phyloP scores from a whole-genome alignment of 768 basidiomycete genomes.

The Scleroderma citrinum region DNA sequence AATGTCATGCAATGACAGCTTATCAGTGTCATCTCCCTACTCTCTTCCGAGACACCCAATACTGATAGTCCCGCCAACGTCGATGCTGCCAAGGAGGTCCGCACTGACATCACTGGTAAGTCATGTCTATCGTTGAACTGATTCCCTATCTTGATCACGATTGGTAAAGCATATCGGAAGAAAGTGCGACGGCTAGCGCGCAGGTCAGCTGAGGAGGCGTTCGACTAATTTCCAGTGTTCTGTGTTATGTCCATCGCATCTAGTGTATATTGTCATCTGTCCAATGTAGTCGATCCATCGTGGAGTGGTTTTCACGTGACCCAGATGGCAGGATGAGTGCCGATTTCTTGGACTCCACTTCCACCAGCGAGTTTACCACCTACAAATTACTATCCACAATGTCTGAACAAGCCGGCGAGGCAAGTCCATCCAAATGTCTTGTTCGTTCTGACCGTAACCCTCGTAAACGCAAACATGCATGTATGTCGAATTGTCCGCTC shows the following conservation, averaged over 20 bases:
- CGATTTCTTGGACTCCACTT: neutral
- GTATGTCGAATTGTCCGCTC: slow-evolving; percentile 27
- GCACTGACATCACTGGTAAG: slow-evolving; percentile 57
- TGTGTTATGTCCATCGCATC: neutral
- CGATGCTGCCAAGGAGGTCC: slow-evolving; percentile 87
- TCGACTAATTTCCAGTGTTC: slow-evolving; percentile 41
- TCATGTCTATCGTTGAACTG: neutral
- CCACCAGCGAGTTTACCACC: slow-evolving; percentile 9
- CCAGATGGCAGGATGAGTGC: neutral
- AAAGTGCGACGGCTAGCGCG: slow-evolving; percentile 89
- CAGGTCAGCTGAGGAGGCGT: slow-evolving; percentile 84
- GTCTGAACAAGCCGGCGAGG: slow-evolving; percentile 40
- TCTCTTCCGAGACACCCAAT: slow-evolving; percentile 89
- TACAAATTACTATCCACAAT: slow-evolving; percentile 14
- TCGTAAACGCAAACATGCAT: slow-evolving; percentile 27
- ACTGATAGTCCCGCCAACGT: slow-evolving; percentile 94
- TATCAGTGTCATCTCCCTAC: slow-evolving; percentile 90
- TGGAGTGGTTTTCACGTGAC: neutral
- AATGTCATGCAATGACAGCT: slow-evolving; percentile 47
- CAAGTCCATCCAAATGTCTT: slow-evolving; percentile 22
- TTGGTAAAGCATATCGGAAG: slow-evolving; percentile 76
- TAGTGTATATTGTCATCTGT: slow-evolving; percentile 13
- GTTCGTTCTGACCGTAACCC: slow-evolving; percentile 18
- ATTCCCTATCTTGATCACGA: slow-evolving; percentile 11
- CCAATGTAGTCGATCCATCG: neutral